Conservation (phyloP, 2,329 filamentous ascomycete genomes). For the Tothia fuscella region DNA sequence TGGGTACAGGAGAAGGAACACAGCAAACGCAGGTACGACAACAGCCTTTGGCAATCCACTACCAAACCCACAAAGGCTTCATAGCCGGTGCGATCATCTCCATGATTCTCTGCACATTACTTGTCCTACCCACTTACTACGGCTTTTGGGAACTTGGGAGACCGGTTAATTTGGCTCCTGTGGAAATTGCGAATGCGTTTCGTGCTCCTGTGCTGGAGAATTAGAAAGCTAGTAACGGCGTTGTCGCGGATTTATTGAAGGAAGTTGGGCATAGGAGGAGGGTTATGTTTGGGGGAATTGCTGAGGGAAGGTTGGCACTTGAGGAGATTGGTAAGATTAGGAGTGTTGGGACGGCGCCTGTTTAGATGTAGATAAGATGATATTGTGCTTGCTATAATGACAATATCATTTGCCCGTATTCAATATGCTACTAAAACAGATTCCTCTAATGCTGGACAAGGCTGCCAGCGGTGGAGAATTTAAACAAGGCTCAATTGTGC, state of each 20-base stretch:
- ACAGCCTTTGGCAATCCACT: not conserved
- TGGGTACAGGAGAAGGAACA: not conserved
- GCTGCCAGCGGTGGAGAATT: too few relatives aligned
- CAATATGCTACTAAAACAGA: too few relatives aligned
- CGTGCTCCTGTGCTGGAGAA: not conserved
- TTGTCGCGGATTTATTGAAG: not conserved
- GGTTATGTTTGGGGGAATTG: not conserved
- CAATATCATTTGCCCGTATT: too few relatives aligned
- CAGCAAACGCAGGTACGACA: not conserved
- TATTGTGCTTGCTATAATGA: too few relatives aligned
- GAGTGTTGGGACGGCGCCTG: not conserved
- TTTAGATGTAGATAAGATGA: too few relatives aligned
- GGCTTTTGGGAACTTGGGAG: constrained; percentile 3
- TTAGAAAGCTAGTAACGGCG: not conserved
- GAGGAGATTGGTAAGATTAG: not conserved
- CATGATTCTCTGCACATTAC: not conserved
- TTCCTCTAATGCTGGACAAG: too few relatives aligned
- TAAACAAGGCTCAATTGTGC: too few relatives aligned
- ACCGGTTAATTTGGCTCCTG: not conserved
- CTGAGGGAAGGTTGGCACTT: not conserved
- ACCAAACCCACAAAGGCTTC: not conserved
- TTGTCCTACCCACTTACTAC: constrained; percentile 1
- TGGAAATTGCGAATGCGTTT: constrained; percentile 4
- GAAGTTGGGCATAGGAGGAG: not conserved
- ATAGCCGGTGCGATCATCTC: not conserved